Conservation (phyloP, 352 stramenopile species). For the Phytophthora capsici region DNA sequence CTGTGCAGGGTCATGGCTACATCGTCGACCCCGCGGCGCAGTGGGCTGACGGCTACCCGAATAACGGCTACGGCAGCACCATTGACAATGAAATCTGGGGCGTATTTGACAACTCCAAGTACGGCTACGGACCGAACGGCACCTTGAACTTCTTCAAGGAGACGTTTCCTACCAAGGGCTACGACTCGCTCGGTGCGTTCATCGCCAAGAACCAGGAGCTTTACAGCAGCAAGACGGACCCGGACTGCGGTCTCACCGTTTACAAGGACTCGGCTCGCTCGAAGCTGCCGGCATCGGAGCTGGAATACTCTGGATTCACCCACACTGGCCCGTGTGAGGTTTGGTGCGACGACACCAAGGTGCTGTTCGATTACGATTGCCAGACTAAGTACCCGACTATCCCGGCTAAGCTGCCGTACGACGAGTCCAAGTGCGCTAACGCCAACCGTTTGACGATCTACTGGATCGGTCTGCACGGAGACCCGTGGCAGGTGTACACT, state of each 20-base stretch:
- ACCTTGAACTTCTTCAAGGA: constrained; percentile 47
- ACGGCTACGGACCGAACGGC: constrained; percentile 48
- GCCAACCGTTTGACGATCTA: constrained; percentile 58
- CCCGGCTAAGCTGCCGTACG: constrained; percentile 48
- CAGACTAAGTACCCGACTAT: constrained; percentile 41
- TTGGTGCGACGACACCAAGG: constrained; percentile 64
- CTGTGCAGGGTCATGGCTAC: constrained; percentile 42
- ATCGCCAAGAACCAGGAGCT: constrained; percentile 57
- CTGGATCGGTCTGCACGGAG: constrained; percentile 63
- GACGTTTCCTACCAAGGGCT: constrained; percentile 45
- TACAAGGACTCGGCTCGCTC: constrained; percentile 46
- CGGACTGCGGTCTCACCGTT: constrained; percentile 45
- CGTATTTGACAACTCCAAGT: constrained; percentile 40
- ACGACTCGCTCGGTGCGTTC: constrained; percentile 46
- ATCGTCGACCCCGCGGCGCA: constrained; percentile 49
- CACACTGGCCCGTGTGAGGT: constrained; percentile 66
- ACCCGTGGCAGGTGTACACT: constrained; percentile 71
- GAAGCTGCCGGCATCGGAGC: constrained; percentile 39
- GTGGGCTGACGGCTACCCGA: constrained; percentile 47
- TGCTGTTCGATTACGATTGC: constrained; percentile 61
- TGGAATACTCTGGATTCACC: constrained; percentile 61
- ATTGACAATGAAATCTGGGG: constrained; percentile 50
- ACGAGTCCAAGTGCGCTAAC: constrained; percentile 50
- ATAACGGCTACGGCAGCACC: constrained; percentile 59
- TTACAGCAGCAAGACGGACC: constrained; percentile 36